Evolutionary conservation across 2,329 filamentous ascomycete genomes (phyloP), one percentile per base, ranked within the genome.

Genomic region (Alternaria hordeiaustralica): DNA sequence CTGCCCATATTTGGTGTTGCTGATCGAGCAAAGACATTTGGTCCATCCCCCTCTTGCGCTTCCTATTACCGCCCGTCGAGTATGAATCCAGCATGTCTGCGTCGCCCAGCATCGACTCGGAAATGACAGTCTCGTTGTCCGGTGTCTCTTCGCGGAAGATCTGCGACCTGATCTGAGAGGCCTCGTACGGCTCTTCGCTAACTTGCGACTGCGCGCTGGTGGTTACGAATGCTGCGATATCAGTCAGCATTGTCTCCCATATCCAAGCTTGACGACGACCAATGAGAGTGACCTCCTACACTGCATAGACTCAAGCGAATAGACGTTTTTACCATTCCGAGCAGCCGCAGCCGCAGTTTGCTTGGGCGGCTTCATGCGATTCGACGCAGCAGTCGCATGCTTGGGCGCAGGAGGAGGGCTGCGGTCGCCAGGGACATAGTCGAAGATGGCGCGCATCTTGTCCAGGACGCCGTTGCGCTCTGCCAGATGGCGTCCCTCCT

Each of bases 391-490:
- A 21, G 86, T 87, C 10, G 92, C 89, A 83, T 98, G 96, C 78
- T 97, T 94, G 2, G 96, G 96, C 5, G 96, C 96, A 5, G 94
- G 95, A 49, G 96, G 96, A 23, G 96, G 96, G 76, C 92, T 97
- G 74, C 92, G 87, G 76, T 93, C 90, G 63, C 95, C 94, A 1
- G 94, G 88, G 1, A 91, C 87, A 76, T 89, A 99, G 79, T 97
- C 93, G 81, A 99, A 97, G 68, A 99, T 97, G 55, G 90, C 90
- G 54, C 87, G 87, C 66, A 99, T 85, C 73, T 93, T 92, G 45
- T 96, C 91, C 71, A 94, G 89, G 56, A 97, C 87, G 68, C 92
- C 92, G 79, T 98, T 97, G 71, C 94, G 91, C 71, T 92, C 89
- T 36, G 96, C 96, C 33, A 99, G 89, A 65, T 88, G 83, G 71